Percentiles rank a stretch among this genome's conserved stretches.
These are phyloP conservation scores for Ceratocystis diversiconidia DNA, from an alignment of 2,329 filamentous ascomycete species.

Conservation along the genomic window DNA sequence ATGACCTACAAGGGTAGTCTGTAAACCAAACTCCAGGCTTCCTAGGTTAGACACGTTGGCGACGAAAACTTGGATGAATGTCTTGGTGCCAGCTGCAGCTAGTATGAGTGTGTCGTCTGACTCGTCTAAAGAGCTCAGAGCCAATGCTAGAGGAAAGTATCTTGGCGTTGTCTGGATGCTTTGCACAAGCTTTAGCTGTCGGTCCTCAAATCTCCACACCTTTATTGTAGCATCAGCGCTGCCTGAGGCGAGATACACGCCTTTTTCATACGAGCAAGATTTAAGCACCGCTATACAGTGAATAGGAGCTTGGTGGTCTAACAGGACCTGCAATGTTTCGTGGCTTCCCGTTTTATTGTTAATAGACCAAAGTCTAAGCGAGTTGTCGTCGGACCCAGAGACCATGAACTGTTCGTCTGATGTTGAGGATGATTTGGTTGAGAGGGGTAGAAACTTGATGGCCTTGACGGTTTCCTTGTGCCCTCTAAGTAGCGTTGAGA, in stretches of 20 bases:
- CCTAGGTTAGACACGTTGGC: constrained; percentile 31
- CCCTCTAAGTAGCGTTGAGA: constrained; percentile 54
- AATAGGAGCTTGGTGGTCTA: constrained; percentile 58
- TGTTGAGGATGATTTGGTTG: constrained; percentile 34
- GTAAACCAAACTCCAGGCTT: constrained; percentile 46
- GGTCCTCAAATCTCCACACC: constrained; percentile 50
- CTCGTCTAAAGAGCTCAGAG: constrained; percentile 46
- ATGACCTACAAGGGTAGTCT: constrained; percentile 71
- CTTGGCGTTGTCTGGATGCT: constrained; percentile 59
- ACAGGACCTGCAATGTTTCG: constrained; percentile 35
- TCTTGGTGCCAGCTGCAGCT: constrained; percentile 74
- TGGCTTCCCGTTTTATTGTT: constrained; percentile 22
- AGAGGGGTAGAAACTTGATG: constrained; percentile 57
- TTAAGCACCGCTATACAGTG: constrained; percentile 47
- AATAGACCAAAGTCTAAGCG: constrained; percentile 52
- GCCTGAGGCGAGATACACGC: constrained; percentile 56
- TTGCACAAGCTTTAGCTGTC: constrained; percentile 44
- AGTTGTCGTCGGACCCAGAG: constrained; percentile 69
- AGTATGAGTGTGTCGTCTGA: constrained; percentile 46
- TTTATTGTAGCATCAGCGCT: constrained; percentile 61
- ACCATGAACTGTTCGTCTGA: constrained; percentile 34
- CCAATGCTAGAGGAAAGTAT: constrained; percentile 68
- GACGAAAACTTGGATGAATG: constrained; percentile 67
- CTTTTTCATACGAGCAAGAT: constrained; percentile 22
- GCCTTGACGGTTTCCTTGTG: constrained; percentile 73